Base-by-base conservation (phyloP, 371 early-diverging fungal species). In the Entomophthora muscae region DNA sequence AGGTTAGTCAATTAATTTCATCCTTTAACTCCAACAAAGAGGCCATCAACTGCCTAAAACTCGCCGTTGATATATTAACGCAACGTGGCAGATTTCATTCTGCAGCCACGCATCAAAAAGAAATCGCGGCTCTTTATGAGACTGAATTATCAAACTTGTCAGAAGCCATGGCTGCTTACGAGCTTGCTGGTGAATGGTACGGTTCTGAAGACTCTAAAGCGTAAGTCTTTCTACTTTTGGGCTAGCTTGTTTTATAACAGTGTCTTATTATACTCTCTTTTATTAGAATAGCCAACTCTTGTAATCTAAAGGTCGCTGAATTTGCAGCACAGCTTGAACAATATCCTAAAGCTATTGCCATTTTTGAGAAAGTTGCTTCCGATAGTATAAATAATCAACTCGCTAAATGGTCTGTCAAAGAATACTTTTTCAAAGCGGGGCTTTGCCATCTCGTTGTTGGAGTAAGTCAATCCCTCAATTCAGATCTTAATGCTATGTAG, bases 391-490 rank as follows among this genome's bases (percentile, higher is more conserved):
- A 93, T 71, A 89, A 92, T 70, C 84, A 85, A 67, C 75, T 97
- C 31, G 88, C 92, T 30, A 90, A 91, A 72, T 97, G 91, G 89
- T 90, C 91, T 5, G 75, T 92, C 52, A 90, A 91, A 67, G 95
- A 94, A 33, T 95, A 93, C 73, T 85, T 95, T 60, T 76, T 95
- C 66, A 95, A 97, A 72, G 91, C 95, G 5, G 93, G 90, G 7
- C 69, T 97, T 61, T 95, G 96, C 69, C 81, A 86, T 57, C 70
- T 95, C 53, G 84, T 83, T 59, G 76, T 78, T 53, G 78, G 77
- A 63, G 85, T 85, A 75, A 61, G 72, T 53, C 5, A 17, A 55
- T 27, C n/a, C n/a, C 1, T 32, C 3, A 12, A 61, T 51, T 29
- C 33, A 29, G 52, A 23, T 30, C 71, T 76, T 63, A 68, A 68